A percentile compares a stretch with the other conserved stretches of the same genome.
phyloP scores from a whole-genome alignment of 805 yeast genomes.

The Myxozyma geophila region DNA sequence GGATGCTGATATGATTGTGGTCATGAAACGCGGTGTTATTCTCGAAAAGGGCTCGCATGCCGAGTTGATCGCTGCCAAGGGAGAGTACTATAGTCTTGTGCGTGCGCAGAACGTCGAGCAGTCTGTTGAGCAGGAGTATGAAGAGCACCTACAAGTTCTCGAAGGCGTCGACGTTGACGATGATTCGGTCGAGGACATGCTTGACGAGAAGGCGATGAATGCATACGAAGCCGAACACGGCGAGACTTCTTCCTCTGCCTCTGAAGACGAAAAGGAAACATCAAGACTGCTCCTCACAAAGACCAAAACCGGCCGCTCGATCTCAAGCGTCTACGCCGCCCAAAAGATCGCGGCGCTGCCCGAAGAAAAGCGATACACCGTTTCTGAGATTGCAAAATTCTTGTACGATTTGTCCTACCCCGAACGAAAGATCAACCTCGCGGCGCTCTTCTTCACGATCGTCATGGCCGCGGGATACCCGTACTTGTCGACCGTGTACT shows the following conservation, averaged over 20 bases:
- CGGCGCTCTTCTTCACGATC: slow-evolving; percentile 26
- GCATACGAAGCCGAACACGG: slow-evolving; percentile 13
- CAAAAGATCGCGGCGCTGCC: neutral
- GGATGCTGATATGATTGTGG: slow-evolving; percentile 55
- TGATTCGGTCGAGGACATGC: slow-evolving; percentile 18
- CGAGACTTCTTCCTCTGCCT: slow-evolving; percentile 9
- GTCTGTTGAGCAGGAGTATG: slow-evolving; percentile 22
- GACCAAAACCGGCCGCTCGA: slow-evolving; percentile 31
- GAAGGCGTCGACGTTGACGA: slow-evolving; percentile 26
- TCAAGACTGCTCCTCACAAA: slow-evolving; percentile 14
- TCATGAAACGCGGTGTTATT: slow-evolving; percentile 52
- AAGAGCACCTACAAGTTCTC: slow-evolving; percentile 17
- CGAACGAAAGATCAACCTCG: slow-evolving; percentile 24
- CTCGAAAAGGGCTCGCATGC: slow-evolving; percentile 48
- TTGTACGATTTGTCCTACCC: slow-evolving; percentile 24
- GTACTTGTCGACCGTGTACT: slow-evolving; percentile 48
- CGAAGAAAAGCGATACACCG: slow-evolving; percentile 19
- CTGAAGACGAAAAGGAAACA: slow-evolving; percentile 23
- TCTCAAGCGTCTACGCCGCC: slow-evolving; percentile 20
- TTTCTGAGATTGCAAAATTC: slow-evolving; percentile 18
- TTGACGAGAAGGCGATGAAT: slow-evolving; percentile 28
- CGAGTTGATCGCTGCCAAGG: slow-evolving; percentile 40
- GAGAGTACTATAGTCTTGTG: slow-evolving; percentile 40
- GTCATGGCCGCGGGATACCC: slow-evolving; percentile 36
- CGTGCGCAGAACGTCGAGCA: slow-evolving; percentile 39